Evolutionary conservation across 176 grass and related monocot species (phyloP).

Genomic region (Raddia guianensis): DNA sequence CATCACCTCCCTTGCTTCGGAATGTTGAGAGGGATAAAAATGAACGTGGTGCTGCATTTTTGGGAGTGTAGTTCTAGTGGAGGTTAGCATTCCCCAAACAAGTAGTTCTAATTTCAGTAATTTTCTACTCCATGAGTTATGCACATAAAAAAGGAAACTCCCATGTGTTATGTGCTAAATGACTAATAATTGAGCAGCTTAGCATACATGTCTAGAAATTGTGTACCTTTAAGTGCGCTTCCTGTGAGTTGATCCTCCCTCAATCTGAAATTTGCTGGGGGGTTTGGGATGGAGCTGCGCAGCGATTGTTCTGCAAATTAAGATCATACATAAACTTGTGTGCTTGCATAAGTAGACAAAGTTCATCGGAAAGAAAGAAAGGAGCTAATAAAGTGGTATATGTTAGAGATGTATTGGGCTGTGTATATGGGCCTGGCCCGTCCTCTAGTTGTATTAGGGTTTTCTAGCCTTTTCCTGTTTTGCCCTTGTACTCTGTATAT

Average conservation of each 20-base stretch:
- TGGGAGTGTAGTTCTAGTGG: slow-evolving; percentile 34
- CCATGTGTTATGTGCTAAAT: slow-evolving; percentile 11
- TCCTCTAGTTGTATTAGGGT: too few species aligned
- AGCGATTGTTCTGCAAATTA: slow-evolving; percentile 80
- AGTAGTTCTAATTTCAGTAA: slow-evolving; percentile 21
- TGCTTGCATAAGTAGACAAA: slow-evolving; percentile 14
- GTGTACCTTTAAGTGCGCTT: slow-evolving; percentile 84
- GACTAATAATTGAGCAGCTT: slow-evolving; percentile 17
- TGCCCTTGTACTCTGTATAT: too few species aligned
- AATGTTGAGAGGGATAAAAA: slow-evolving; percentile 93
- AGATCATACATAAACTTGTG: slow-evolving; percentile 38
- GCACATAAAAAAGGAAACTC: background rate
- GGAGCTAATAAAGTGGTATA: too few species aligned
- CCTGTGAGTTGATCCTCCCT: slow-evolving; percentile 88
- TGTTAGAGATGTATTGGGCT: too few species aligned
- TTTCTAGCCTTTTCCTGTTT: too few species aligned
- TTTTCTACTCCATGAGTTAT: background rate
- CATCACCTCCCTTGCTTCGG: slow-evolving; percentile 88
- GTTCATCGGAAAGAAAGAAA: too few species aligned
- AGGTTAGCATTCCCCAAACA: slow-evolving; percentile 13
- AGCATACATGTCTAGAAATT: slow-evolving; percentile 21
- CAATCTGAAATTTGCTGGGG: slow-evolving; percentile 83
- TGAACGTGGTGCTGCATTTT: slow-evolving; percentile 82
- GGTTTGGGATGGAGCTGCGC: slow-evolving; percentile 76
- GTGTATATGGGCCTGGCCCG: too few species aligned